Evolutionary conservation across 768 basidiomycete genomes (phyloP).

Genomic region (Phallus indusiatus): DNA sequence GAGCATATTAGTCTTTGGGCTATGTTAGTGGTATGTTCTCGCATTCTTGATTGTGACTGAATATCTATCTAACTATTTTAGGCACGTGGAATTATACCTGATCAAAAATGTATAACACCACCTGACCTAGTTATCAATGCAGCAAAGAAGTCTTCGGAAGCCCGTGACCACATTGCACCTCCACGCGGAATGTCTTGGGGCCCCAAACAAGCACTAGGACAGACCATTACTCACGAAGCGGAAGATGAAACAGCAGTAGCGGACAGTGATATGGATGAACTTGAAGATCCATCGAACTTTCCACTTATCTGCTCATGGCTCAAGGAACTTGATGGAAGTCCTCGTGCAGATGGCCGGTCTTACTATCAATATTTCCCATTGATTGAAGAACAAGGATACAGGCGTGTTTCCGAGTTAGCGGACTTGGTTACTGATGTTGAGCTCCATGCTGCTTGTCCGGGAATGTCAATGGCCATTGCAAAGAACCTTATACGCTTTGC

Average conservation of each 20-base stretch:
- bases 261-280: neutral
- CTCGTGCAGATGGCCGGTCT: neutral
- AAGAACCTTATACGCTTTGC: neutral
- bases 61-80: neutral
- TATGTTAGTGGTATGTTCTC: neutral
- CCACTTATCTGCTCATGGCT: neutral
- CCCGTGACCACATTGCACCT: neutral
- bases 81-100: neutral
- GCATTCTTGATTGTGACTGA: neutral
- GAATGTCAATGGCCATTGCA: neutral
- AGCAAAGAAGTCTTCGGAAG: neutral
- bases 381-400: neutral
- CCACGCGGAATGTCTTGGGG: neutral
- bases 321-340: neutral
- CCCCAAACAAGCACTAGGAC: neutral
- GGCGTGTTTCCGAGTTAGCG: neutral
- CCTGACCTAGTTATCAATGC: neutral
- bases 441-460: neutral
- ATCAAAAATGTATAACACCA: neutral
- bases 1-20: neutral
- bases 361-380: neutral
- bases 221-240: neutral
- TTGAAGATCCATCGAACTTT: neutral
- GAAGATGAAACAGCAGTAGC: neutral
- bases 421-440: neutral